Evolutionary conservation across 179 eudicot genomes (phyloP), one percentile per base, ranked within the genome.

Genomic region (Spinacia oleracea): DNA sequence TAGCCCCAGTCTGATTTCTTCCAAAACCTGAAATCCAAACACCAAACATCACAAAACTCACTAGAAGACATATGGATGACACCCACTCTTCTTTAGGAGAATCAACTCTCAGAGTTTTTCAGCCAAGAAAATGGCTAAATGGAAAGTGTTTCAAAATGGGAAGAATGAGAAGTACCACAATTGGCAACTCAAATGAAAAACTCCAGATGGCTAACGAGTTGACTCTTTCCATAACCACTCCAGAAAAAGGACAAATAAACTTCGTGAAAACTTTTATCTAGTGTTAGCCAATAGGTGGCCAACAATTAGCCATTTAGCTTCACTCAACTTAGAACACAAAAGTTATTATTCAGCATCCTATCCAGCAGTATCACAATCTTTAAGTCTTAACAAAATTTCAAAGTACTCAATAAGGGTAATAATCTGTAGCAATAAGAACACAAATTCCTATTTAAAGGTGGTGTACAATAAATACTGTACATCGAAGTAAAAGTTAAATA

Each of bases 1-100:
- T 31, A 96, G 73, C 27, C 98, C 99, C 63, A 85, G 50, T 81
- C 99, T 89, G 59, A 96, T 92, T 85, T 93, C 96, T 81, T 96
- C 99, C 90, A 96, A 85, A 34, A 96, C 98, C 99, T 96, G 87
- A 70, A 82, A 83, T 75, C 45, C 75, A 74, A 78, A 67, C 14
- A 78, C 6, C 56, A 59, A 38, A 18, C 53, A 34, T 67, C 38
- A 59, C 65, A 71, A 38, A 20, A 68, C 16, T 72, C 65, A 62
- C 32, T 16, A 23, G 35, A 67, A 63, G 63, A 75, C n/a, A 74
- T 70, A 58, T 43, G 59, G 11, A 65, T 21, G 6, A 7, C 53
- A 18, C n/a, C n/a, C 9, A 51, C 70, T 43, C 11, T 25, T 31
- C 42, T 16, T 23, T 43, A 40, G 8, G 48, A 45, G 48, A 46